These are phyloP conservation scores for Harringtonia lauricola DNA, from an alignment of 2,329 filamentous ascomycete genomes.

Conservation along the genomic window DNA sequence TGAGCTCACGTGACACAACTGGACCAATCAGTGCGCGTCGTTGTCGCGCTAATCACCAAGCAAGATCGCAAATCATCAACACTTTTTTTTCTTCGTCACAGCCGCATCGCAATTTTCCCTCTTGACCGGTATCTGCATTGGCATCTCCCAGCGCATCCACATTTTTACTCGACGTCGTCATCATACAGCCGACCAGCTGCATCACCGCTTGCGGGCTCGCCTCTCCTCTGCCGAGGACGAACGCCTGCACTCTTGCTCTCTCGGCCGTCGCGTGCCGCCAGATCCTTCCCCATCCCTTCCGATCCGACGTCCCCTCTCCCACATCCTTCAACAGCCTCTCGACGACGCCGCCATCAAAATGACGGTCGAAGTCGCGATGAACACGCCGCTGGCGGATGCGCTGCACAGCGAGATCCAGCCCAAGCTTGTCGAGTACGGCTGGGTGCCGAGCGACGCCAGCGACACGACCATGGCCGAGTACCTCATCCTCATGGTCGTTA, in stretches of 20 bases:
- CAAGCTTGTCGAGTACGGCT: conserved; percentile 86
- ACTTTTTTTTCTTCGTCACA: conserved; percentile 1
- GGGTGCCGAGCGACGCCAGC: conserved; percentile 68
- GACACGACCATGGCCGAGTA: conserved; percentile 87
- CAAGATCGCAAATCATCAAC: conserved; percentile 2
- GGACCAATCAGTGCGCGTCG: background rate
- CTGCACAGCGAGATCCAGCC: conserved; percentile 75
- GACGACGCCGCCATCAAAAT: conserved; percentile 36
- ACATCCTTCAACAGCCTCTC: no score
- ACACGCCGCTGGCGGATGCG: conserved; percentile 75
- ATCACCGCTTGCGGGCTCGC: no score
- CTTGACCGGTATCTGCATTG: background rate
- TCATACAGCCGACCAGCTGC: no score
- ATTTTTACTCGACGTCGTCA: no score
- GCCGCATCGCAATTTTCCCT: background rate
- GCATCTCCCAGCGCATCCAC: no score
- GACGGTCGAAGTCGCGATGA: conserved; percentile 65
- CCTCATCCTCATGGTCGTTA: conserved; percentile 93
- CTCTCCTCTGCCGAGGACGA: background rate
- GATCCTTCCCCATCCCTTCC: background rate
- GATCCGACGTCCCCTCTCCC: background rate
- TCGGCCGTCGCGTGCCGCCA: background rate
- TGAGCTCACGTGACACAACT: no score
- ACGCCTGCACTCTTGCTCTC: background rate
- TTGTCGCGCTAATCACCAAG: background rate